Evolutionary conservation across 306 rosid genomes (phyloP).

Genomic region (Trichosanthes truncata): DNA sequence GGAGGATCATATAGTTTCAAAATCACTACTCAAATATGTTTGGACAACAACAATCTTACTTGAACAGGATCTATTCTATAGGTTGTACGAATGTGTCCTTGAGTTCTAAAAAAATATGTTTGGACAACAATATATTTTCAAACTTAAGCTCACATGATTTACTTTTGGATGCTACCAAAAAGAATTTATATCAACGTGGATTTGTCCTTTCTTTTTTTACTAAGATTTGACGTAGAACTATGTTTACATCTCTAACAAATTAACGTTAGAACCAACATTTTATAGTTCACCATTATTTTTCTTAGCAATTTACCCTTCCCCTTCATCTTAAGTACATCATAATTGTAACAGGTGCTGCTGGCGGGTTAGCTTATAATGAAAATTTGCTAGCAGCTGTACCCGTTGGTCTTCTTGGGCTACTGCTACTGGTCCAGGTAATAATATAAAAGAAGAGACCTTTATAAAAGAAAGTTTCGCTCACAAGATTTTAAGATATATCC

Average conservation of each 20-base stretch:
- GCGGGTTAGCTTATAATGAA: constrained; percentile 69
- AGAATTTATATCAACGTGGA: neutral
- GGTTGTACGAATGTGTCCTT: too few relatives aligned
- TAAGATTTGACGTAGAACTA: neutral
- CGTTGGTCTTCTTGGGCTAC: constrained; percentile 79
- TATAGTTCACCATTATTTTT: neutral
- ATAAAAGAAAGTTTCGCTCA: neutral
- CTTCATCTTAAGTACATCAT: neutral
- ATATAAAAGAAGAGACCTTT: neutral
- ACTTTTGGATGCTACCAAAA: neutral
- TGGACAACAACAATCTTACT: neutral
- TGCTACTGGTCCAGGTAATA: constrained; percentile 78
- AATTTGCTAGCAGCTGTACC: constrained; percentile 76
- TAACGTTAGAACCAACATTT: neutral
- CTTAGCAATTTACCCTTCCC: neutral
- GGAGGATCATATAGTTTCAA: neutral
- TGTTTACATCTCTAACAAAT: neutral
- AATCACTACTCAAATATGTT: neutral
- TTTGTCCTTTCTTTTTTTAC: neutral
- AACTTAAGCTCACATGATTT: neutral
- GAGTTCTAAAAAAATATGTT: neutral
- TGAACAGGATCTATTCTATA: too few relatives aligned
- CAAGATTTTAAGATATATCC: neutral
- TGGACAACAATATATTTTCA: neutral
- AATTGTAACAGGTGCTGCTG: constrained; percentile 58